Percentiles rank a stretch among this genome's conserved stretches.
These are phyloP conservation scores for Sinapis alba DNA, from an alignment of 441 rosid species.

Conservation along the genomic window DNA sequence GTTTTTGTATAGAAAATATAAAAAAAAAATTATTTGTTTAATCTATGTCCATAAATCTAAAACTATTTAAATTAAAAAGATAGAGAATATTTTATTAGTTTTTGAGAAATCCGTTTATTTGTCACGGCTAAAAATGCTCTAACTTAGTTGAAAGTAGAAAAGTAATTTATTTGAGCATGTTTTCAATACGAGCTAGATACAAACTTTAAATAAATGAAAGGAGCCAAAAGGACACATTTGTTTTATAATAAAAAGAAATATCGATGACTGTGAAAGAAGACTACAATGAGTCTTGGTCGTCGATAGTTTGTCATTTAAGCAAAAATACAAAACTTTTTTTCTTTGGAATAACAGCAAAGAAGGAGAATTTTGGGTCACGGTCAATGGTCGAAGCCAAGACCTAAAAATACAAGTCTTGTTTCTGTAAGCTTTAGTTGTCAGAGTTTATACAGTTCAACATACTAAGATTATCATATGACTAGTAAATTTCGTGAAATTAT, in stretches of 20 bases:
- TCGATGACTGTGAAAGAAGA: neutral
- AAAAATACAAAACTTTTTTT: neutral
- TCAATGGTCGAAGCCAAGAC: neutral
- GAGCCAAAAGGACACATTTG: neutral
- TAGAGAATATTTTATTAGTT: too few species aligned
- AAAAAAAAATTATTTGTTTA: too few species aligned
- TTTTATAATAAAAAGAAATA: neutral
- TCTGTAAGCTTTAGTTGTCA: neutral
- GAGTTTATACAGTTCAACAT: neutral
- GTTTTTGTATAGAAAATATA: too few species aligned
- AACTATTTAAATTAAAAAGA: too few species aligned
- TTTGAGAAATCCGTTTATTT: too few species aligned
- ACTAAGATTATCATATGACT: neutral
- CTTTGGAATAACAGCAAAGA: neutral
- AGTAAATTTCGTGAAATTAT: too few species aligned
- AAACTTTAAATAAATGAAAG: neutral
- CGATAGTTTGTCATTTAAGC: neutral
- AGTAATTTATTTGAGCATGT: neutral
- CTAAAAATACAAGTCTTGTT: neutral
- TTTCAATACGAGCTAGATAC: neutral
- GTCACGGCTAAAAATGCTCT: too few species aligned
- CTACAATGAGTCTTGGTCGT: slow-evolving; percentile 14
- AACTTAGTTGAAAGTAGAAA: neutral
- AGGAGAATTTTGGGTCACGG: neutral
- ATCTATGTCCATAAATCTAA: too few species aligned